Base-by-base conservation (phyloP, 345 rosid genomes). In the Ceriops decandra region DNA sequence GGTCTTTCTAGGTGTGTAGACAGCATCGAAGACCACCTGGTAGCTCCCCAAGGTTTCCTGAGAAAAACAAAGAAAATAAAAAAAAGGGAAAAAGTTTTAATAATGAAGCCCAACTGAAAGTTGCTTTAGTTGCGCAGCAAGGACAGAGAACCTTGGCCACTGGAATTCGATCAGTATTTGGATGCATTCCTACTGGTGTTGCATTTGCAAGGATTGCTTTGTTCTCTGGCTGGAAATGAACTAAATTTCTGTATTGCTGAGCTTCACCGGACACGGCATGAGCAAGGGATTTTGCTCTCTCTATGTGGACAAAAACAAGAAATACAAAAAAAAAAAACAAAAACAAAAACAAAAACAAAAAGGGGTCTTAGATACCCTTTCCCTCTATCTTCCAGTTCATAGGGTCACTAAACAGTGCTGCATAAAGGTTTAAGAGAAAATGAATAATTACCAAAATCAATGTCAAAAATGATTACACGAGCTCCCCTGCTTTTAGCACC, bases 131-230 rank as follows among this genome's bases (percentile, higher is more conserved):
- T 20, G 13, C 26, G 7, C 27, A 22, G 56, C 16, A 57, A 75
- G 53, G 49, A 59, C 57, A 38, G 65, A 58, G 24, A 57, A 86
- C 90, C 90, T 83, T 76, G 9, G 86, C 67, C 7, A 85, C 77
- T 2, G 91, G 89, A 21, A 82, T 75, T 17, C 85, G 73, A 8
- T 83, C 83, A 2, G 69, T 77, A 63, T 74, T 85, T 7, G 89
- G 86, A 64, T 80, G 87, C 92, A 87, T 87, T 60, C 92, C 89
- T 19, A 87, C 15, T 0, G 89, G 87, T 15, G 92, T 83, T 63
- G 87, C 88, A 68, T 87, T 87, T 10, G 89, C 89, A 30, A 87
- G 87, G 76, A 87, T 77, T 52, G 88, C 82, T 22, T 84, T 85
- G 63, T 79, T 81, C 75, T 82, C 82, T 3, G 92, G 87, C 57